Conservation (phyloP, 306 rosid genomes). For the Vigna radiata region DNA sequence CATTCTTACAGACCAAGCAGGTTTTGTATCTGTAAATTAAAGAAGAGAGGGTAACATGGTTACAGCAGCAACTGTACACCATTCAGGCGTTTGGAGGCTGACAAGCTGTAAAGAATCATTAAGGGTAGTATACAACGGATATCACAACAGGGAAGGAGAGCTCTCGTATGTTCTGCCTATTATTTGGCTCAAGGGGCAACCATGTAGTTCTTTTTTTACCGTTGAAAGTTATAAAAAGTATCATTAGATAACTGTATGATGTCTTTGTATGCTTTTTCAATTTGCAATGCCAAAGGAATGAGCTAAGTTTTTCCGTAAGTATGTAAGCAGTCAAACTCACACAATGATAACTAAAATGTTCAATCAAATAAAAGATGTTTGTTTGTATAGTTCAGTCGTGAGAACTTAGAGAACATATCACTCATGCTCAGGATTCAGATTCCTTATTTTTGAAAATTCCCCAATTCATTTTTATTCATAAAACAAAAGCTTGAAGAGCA, state of each 20-base stretch:
- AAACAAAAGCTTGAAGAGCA: too few relatives aligned
- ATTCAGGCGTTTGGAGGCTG: conserved; percentile 40
- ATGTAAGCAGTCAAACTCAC: neutral
- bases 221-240: conserved; percentile 28
- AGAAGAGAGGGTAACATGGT: neutral
- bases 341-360: neutral
- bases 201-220: conserved; percentile 33
- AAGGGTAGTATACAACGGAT: conserved; percentile 35
- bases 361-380: neutral
- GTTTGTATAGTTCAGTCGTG: neutral
- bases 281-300: conserved; percentile 40
- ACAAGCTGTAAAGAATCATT: conserved; percentile 54
- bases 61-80: conserved; percentile 36
- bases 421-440: neutral
- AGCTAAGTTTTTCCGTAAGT: neutral
- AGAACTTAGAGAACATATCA: neutral
- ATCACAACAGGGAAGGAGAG: conserved; percentile 29
- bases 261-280: conserved; percentile 33
- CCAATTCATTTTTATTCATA: too few relatives aligned
- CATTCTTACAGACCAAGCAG: conserved; percentile 45
- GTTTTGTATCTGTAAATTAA: conserved; percentile 48
- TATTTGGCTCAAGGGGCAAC: conserved; percentile 37
- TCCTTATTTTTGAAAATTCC: too few relatives aligned
- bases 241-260: conserved; percentile 33
- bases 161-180: conserved; percentile 15